These are phyloP conservation scores for Piper longum DNA, from an alignment of 164 flowering plant species.

Conservation along the genomic window DNA sequence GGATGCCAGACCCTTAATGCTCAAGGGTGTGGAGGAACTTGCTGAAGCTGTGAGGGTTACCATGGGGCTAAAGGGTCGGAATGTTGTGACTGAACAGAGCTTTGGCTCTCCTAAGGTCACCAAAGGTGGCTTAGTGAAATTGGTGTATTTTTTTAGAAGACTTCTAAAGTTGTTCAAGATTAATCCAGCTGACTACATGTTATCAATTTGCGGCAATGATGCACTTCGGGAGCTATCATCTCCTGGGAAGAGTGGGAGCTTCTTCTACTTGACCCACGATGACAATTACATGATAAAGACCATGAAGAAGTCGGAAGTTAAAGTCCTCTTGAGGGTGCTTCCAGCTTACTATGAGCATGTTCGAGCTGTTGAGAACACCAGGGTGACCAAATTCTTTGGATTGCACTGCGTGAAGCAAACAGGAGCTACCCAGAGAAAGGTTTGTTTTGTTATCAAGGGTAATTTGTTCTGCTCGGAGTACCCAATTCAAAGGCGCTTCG, in stretches of 20 bases:
- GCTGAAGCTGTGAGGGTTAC: constrained; percentile 95
- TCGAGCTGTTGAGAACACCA: constrained; percentile 60
- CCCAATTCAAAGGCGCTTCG: constrained; percentile 9
- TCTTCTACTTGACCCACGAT: constrained; percentile 76
- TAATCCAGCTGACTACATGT: constrained; percentile 92
- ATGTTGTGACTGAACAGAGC: constrained; percentile 81
- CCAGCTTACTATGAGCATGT: constrained; percentile 79
- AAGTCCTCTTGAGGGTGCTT: constrained; percentile 78
- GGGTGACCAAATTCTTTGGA: constrained; percentile 77
- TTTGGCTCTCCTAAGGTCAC: constrained; percentile 94
- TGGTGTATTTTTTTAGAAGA: constrained; percentile 32
- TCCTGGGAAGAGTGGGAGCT: constrained; percentile 94
- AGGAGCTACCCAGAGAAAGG: constrained; percentile 68
- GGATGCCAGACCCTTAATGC: constrained; percentile 86
- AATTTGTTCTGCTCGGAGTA: constrained; percentile 44
- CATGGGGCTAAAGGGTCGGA: constrained; percentile 97
- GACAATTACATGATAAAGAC: constrained; percentile 85
- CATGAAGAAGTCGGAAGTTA: constrained; percentile 78
- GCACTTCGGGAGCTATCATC: constrained; percentile 93
- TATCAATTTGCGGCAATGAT: constrained; percentile 86
- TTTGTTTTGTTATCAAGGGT: constrained; percentile 54
- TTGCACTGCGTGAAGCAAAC: constrained; percentile 80
- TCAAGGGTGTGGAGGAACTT: constrained; percentile 87
- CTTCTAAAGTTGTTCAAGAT: constrained; percentile 81
- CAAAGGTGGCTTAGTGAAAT: constrained; percentile 46